phyloP scores from a whole-genome alignment of 129 eudicot species.

The Escallonia rubra region DNA sequence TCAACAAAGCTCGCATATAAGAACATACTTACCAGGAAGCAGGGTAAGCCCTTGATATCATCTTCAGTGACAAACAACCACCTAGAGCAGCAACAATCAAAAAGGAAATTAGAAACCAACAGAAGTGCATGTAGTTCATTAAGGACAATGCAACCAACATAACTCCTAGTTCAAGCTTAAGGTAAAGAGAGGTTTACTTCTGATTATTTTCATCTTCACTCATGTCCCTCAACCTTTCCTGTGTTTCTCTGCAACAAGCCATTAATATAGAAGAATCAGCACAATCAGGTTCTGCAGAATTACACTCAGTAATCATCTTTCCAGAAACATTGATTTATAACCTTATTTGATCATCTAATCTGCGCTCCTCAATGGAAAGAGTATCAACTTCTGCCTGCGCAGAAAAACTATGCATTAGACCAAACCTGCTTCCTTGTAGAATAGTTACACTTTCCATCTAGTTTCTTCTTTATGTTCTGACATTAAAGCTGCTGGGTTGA shows the following conservation, averaged over 20 bases:
- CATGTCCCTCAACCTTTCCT: slow-evolving; percentile 71
- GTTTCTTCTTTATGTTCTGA: neutral
- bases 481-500: neutral
- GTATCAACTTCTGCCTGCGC: slow-evolving; percentile 81
- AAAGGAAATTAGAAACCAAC: neutral
- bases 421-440: neutral
- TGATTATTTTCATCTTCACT: slow-evolving; percentile 83
- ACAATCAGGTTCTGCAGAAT: slow-evolving; percentile 1
- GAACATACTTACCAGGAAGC: slow-evolving; percentile 60
- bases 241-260: slow-evolving; percentile 71
- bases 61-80: slow-evolving; percentile 97
- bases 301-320: neutral
- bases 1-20: too few relatives aligned
- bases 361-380: slow-evolving; percentile 66
- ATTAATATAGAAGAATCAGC: slow-evolving; percentile 24
- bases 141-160: neutral
- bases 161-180: neutral
- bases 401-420: slow-evolving; percentile 3
- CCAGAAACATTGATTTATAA: slow-evolving; percentile 6
- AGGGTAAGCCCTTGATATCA: slow-evolving; percentile 75
- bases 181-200: slow-evolving; percentile 34
- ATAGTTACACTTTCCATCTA: too few relatives aligned
- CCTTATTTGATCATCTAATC: slow-evolving; percentile 90
- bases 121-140: too few relatives aligned
- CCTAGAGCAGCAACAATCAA: slow-evolving; percentile 27